Base-by-base conservation (phyloP, 805 yeast species). In the Spathaspora passalidarum region DNA sequence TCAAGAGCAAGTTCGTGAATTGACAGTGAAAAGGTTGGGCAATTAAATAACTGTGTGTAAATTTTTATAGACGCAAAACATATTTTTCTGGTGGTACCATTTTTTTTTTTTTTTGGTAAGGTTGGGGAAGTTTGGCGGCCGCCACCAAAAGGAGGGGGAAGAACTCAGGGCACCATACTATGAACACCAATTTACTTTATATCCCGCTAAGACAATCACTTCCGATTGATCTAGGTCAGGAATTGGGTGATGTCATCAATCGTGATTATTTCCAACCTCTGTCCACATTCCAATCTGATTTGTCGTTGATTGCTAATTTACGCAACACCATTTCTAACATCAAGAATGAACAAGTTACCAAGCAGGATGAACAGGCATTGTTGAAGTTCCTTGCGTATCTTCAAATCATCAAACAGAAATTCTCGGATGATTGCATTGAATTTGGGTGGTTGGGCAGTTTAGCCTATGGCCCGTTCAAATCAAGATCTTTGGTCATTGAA, bases 381-480 rank as follows among this genome's bases (percentile, higher is more conserved):
- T 65, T 66, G 37, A 59, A 73, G 38, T 88, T 86, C 57, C 77
- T 71, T 51, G 50, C 63, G 4, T 73, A 74, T 38, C 51, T 87
- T 9, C 48, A 62, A 1, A 68, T 68, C 7, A 46, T 86, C 6
- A 62, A 63, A 32, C 46, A 62, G 40, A 87, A 85, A 56, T 84
- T 91, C 48, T 89, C 94, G 0, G 70, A 71, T 22, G 84, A 84
- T 50, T 68, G 75, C 16, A 64, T 80, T 7, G 76, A 72, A 32
- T 84, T 88, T 52, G 72, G 80, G 0, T 92, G 97, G 98, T 79
- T 68, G 56, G 83, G 84, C 18, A 79, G 88, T 0, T 63, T 87
- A 4, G 84, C 87, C 0, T 76, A 77, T 43, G 68, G 81, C 16
- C 78, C 81, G 1, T 65, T 73, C 14, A 69, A 63, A 40, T 56